Conservation (phyloP, 495 filamentous ascomycete species). For the Neohortaea acidophila region DNA sequence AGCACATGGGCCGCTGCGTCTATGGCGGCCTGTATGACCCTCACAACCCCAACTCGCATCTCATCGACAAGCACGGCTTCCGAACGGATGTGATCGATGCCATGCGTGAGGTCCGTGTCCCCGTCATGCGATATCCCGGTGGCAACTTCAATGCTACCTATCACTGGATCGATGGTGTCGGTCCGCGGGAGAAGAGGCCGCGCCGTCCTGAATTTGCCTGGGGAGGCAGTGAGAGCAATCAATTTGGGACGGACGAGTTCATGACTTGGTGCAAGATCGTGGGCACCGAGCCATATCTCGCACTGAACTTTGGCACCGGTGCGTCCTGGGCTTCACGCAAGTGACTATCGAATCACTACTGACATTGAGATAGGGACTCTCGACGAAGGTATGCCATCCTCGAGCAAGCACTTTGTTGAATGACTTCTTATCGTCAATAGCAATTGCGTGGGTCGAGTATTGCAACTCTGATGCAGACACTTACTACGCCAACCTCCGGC, state of each 20-base stretch:
- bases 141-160: constrained; percentile 73
- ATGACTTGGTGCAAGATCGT: constrained; percentile 60
- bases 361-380: constrained; percentile 41
- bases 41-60: constrained; percentile 32
- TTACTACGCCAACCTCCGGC: constrained; percentile 61
- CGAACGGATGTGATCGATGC: constrained; percentile 58
- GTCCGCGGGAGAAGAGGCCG: constrained; percentile 51
- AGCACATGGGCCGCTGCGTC: constrained; percentile 62
- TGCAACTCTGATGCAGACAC: constrained; percentile 60
- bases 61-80: constrained; percentile 62
- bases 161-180: constrained; percentile 68
- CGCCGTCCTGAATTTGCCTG: constrained; percentile 56
- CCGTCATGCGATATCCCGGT: constrained; percentile 64
- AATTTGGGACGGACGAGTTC: constrained; percentile 74
- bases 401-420: background rate
- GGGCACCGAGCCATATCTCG: constrained; percentile 56
- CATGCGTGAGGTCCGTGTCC: constrained; percentile 52
- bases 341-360: too few species aligned
- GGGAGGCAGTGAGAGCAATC: constrained; percentile 57
- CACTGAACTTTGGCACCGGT: constrained; percentile 62
- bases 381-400: constrained; percentile 41
- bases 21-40: constrained; percentile 76
- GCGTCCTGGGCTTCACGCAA: too few species aligned
- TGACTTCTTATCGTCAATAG: constrained; percentile 7
- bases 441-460: constrained; percentile 64